A percentile compares a stretch with the other conserved stretches of the same genome.
phyloP scores from a whole-genome alignment of 225 moss, liverwort and hornwort species.

The Thuidium tamariscinum region DNA sequence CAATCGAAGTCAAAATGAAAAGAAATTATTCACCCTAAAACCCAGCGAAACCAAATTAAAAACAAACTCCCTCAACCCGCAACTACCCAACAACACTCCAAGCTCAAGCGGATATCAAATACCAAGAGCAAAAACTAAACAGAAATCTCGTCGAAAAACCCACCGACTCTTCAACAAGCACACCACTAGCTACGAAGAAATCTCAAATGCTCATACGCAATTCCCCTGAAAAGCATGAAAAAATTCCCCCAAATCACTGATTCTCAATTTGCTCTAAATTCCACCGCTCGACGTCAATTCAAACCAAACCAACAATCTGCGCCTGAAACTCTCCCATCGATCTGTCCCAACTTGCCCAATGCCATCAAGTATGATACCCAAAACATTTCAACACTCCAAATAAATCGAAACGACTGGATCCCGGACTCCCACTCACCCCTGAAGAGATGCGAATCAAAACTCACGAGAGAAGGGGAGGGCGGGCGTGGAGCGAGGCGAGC shows the following conservation, averaged over 20 bases:
- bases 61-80: neutral
- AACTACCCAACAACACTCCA: neutral
- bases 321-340: neutral
- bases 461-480: slow-evolving; percentile 16
- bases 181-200: neutral
- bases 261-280: neutral
- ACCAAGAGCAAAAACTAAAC: neutral
- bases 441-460: neutral
- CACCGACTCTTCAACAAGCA: neutral
- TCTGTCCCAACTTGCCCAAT: neutral
- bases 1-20: neutral
- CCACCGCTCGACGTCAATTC: neutral
- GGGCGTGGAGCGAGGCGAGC: neutral
- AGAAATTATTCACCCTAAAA: neutral
- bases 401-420: neutral
- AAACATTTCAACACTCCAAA: neutral
- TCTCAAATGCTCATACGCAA: neutral
- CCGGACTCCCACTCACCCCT: neutral
- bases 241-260: neutral
- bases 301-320: neutral
- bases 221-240: neutral
- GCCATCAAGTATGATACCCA: neutral
- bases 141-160: neutral
- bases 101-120: neutral
- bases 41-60: neutral